Evolutionary conservation across 495 filamentous ascomycete genomes (phyloP), one percentile per base, ranked within the genome.

Genomic region (Daldinia loculata): DNA sequence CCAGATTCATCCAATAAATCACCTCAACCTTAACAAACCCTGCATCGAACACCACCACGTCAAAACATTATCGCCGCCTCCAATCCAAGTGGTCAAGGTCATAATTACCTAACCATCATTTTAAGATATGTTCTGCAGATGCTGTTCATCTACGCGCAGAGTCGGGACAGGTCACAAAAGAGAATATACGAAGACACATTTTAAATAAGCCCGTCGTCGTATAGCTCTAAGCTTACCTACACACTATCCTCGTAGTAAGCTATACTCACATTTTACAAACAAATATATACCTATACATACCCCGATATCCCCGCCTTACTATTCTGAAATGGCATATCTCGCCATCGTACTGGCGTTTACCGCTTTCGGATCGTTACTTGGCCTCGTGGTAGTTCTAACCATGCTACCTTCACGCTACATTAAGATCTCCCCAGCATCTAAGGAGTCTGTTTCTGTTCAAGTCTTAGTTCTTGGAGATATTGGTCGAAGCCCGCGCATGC

Each of bases 391-490:
- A 15, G 55, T 69, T 15, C 15, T 74, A 15, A 65, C 60, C 15
- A 60, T 76, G 62, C 62, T 77, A 7, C 72, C 72, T 30, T 68
- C 71, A 12, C 69, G 68, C 32, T 76, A 78, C 32, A 66, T 70
- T 27, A 76, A 70, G 30, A 64, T 71, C 9, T 70, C 74, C 15
- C 67, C 75, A 9, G 76, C 71, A 0, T 63, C 75, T 9, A 69
- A 76, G 11, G 70, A 69, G 27, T 39, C 63, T 8, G 79, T 84
- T 24, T 85, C 86, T 6, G 85, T 92, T 27, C 93, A 97, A 75
- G 87, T 99, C 36, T 85, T 98, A n/a, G 95, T 99, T 43, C 86
- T 99, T n/a, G 95, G 95, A 14, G 95, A 99, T 75, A 95, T 99
- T 79, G 95, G 95, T 26, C 88, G 94, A 36, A 97, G 93, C 77